A percentile compares a stretch with the other conserved stretches of the same genome.
phyloP scores from a whole-genome alignment of 345 rosid species.

The Excoecaria agallocha region DNA sequence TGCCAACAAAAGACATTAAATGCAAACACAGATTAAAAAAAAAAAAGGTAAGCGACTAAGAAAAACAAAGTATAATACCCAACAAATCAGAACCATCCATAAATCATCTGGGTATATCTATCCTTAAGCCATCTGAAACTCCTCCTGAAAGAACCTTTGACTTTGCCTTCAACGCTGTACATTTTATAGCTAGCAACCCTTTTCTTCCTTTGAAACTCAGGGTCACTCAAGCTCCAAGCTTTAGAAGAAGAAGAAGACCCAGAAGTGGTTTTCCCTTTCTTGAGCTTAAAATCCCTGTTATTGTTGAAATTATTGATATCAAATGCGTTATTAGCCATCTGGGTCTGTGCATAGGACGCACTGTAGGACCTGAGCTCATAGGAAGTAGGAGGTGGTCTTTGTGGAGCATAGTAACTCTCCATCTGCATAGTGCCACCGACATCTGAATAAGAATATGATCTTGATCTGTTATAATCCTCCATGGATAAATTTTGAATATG shows the following conservation, averaged over 20 bases:
- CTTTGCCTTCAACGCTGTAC: conserved; percentile 80
- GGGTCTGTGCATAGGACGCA: conserved; percentile 50
- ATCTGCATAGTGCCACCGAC: conserved; percentile 53
- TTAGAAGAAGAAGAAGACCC: conserved; percentile 43
- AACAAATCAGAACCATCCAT: conserved; percentile 75
- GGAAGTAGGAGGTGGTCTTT: conserved; percentile 26
- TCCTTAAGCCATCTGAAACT: conserved; percentile 90
- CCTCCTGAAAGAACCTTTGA: conserved; percentile 82
- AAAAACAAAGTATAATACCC: background rate
- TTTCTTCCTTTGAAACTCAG: conserved; percentile 91
- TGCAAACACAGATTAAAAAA: conserved; percentile 10
- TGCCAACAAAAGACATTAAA: conserved; percentile 15
- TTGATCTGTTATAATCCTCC: conserved; percentile 65
- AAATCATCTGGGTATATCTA: conserved; percentile 60
- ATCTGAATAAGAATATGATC: conserved; percentile 32
- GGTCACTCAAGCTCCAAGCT: conserved; percentile 60
- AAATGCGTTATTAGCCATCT: conserved; percentile 34
- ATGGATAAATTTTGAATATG: conserved; percentile 26
- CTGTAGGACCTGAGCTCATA: conserved; percentile 66
- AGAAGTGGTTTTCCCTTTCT: conserved; percentile 49
- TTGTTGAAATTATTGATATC: conserved; percentile 7
- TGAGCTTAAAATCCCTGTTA: conserved; percentile 36
- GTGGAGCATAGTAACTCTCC: conserved; percentile 51
- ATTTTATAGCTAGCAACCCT: conserved; percentile 90
- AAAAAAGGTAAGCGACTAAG: background rate